Base-by-base conservation (phyloP, 441 rosid genomes). In the Kokia cookei region DNA sequence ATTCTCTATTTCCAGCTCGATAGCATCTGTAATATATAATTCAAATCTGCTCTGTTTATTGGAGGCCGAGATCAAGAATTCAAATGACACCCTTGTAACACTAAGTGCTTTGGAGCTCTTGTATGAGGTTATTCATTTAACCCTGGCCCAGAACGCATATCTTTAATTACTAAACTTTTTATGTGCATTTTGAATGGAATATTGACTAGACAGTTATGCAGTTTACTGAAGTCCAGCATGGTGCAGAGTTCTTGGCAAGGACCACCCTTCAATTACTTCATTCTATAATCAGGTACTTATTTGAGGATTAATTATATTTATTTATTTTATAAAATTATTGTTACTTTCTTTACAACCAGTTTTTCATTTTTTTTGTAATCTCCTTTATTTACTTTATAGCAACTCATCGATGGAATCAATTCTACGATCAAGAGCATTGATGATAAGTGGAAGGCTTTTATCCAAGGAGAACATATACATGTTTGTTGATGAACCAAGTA, bases 361-460 rank as follows among this genome's bases (percentile, higher is more conserved):
- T 64, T 53, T 73, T 60, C 70, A 65, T 47, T 64, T 17, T 73
- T 72, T 40, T 3, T 32, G 61, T 53, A 48, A 67, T 8, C 57
- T 47, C 4, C 40, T 66, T 66, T 47, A 66, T 45, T 45, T 29
- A 17, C 61, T 62, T 63, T 78, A 51, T 71, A 92, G 98, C 79
- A 83, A 87, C 78, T 61, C 83, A 55, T 84, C 90, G 14, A 54
- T 22, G 68, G 97, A 86, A 60, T 73, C 83, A 58, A 80, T 87
- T 69, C 71, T 90, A 82, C 86, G 92, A 84, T 85, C 93, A 61
- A 90, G 97, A 83, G 97, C 93, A 74, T 84, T 91, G 83, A 82
- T 85, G 88, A 90, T 91, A 71, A 85, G 84, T 77, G 98, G 96
- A 77, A 88, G 97, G 80, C 91, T 94, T 73, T 89, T 92, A 64